Percentiles rank a stretch among this genome's conserved stretches.
Evolutionary conservation across 768 basidiomycete species (phyloP).

Genomic region (Cubamyces lactineus): DNA sequence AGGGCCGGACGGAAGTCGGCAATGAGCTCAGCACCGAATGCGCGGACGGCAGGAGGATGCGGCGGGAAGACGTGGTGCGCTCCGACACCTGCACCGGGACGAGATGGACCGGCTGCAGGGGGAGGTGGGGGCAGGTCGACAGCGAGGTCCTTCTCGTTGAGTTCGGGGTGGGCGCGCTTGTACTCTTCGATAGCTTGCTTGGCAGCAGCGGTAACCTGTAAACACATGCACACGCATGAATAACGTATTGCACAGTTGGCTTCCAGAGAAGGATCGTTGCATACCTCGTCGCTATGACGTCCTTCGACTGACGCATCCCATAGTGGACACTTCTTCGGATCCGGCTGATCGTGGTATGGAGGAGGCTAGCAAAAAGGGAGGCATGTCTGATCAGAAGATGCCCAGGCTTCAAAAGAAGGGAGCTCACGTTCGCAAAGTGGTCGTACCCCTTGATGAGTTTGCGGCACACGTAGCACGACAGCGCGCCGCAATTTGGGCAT

Average conservation of each 20-base stretch:
- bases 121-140: constrained; percentile 57
- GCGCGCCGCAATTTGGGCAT: constrained; percentile 68
- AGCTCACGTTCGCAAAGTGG: constrained; percentile 63
- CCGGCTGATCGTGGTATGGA: constrained; percentile 26
- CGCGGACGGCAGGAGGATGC: neutral
- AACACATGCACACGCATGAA: neutral
- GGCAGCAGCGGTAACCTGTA: constrained; percentile 69
- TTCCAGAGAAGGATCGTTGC: constrained; percentile 5
- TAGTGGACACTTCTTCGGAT: constrained; percentile 57
- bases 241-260: neutral
- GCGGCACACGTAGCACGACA: constrained; percentile 88
- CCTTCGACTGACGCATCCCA: constrained; percentile 68
- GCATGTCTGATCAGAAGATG: constrained; percentile 12
- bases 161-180: constrained; percentile 62
- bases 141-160: constrained; percentile 59
- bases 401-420: neutral
- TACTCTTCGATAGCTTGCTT: constrained; percentile 67
- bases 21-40: too few relatives aligned
- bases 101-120: constrained; percentile 32
- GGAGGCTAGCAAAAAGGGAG: constrained; percentile 26
- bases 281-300: constrained; percentile 68
- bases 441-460: constrained; percentile 74
- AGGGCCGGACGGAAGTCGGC: too few relatives aligned
- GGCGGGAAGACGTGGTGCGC: neutral
- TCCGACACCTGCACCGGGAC: neutral